Base-by-base conservation (phyloP, 495 filamentous ascomycete species). In the Haplographium delicatum region DNA sequence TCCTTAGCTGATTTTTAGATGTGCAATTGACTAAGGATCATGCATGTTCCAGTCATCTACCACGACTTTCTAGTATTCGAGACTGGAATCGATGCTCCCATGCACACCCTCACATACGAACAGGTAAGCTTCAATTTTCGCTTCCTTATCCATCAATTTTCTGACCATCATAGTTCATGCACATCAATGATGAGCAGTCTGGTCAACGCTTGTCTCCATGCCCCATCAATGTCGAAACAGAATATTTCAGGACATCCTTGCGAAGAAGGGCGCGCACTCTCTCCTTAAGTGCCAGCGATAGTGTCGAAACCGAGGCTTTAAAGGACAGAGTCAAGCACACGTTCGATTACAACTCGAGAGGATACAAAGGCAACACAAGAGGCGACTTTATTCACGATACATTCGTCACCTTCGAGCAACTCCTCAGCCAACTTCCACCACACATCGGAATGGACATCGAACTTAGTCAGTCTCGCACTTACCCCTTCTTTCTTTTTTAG, bases 1-100 rank as follows among this genome's bases (percentile, higher is more conserved):
- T n/a, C n/a, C n/a, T 22, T 27, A 44, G 43, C 40, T 8, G 16
- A 26, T 16, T 26, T 25, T 27, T 44, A 66, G 69, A 72, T 50
- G 66, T 68, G n/a, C 70, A 72, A 43, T 51, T 72, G 15, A 70
- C 70, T 7, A 57, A 54, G 51, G 70, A 73, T 46, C n/a, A n/a
- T n/a, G n/a, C 58, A 59, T 44, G 57, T 68, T 2, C 64, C 68
- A 8, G 61, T 70, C 8, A 64, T 70, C 10, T 73, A 65, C 38
- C 68, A 72, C 34, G 70, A 71, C 41, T 68, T 69, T 41, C 57
- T 63, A 4, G 18, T 73, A 3, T 66, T 62, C 43, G 70, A 73
- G 38, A 64, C 59, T 1, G 70, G 70, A 2, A 65, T 63, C 13
- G 68, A 74, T 45, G 50, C 64, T 19, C 59, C 69, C 19, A 56